Percentiles rank a stretch among this genome's conserved stretches.
These are phyloP conservation scores for Cyclostephanos tholiformis DNA, from an alignment of 108 stramenopile species.

Conservation along the genomic window DNA sequence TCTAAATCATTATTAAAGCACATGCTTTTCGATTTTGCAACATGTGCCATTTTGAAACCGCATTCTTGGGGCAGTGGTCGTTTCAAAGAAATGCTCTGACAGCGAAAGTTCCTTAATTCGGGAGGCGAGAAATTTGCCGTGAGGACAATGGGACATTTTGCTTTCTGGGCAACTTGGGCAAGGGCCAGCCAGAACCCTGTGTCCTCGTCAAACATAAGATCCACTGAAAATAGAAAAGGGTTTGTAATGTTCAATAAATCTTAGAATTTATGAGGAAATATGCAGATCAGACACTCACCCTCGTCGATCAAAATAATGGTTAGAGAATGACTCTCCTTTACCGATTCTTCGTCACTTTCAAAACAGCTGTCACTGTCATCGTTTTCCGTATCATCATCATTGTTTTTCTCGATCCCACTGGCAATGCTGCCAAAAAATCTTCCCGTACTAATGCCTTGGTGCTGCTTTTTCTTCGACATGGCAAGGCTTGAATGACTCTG, in stretches of 20 bases:
- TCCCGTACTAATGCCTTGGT: background rate
- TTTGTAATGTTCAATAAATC: background rate
- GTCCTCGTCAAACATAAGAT: conserved; percentile 76
- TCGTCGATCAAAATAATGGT: conserved; percentile 85
- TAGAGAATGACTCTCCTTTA: conserved; percentile 39
- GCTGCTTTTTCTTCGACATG: conserved; percentile 36
- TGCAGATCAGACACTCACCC: conserved; percentile 28
- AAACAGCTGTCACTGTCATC: conserved; percentile 43
- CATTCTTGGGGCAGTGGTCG: conserved; percentile 65
- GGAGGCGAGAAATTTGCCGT: conserved; percentile 60
- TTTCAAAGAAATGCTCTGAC: conserved; percentile 33
- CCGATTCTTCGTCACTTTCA: conserved; percentile 28
- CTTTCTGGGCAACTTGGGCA: conserved; percentile 55
- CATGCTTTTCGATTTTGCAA: conserved; percentile 49
- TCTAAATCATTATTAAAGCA: conserved; percentile 18
- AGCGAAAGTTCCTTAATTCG: conserved; percentile 37
- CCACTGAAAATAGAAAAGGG: conserved; percentile 46
- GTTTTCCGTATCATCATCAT: conserved; percentile 11
- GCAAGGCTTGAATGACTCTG: conserved; percentile 72
- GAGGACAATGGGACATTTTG: conserved; percentile 82
- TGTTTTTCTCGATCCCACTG: background rate
- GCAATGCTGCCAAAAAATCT: conserved; percentile 9
- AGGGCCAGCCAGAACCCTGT: conserved; percentile 83
- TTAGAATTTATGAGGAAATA: background rate
- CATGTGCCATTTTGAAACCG: conserved; percentile 40